Evolutionary conservation across 164 flowering plant genomes (phyloP), one percentile per base, ranked within the genome.

Genomic region (Stephania cephalantha): DNA sequence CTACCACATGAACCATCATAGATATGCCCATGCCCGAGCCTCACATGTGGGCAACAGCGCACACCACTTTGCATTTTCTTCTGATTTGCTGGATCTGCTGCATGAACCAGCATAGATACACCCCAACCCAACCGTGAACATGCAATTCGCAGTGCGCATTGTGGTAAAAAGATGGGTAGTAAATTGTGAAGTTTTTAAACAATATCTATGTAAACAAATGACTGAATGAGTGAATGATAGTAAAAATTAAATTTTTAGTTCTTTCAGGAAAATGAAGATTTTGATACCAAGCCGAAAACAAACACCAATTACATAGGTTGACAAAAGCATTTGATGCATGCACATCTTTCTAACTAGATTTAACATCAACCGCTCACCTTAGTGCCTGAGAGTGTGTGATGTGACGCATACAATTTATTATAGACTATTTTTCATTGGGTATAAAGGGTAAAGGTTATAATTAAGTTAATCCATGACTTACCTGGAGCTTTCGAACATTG

Each of bases 401-500:
- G 55, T 10, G 15, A 50, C 55, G 9, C 55, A 11, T 11, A 50
- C 42, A 35, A 8, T 15, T 50, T 50, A 15, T 50, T 50, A 50
- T 9, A 50, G 55, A 11, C 15, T 50, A 7, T 50, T 50, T 50
- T 50, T 15, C 55, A 50, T 10, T 50, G 55, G 15, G 7, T 10
- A 50, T 50, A 50, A 35, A 15, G 55, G 13, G 20, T 61, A 7
- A n/a, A 53, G 42, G 42, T 22, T n/a, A 75, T 52, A 44, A 45
- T 13, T 4, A 58, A 12, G 22, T 44, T 44, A 29, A 53, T 22
- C 10, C 31, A 64, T 18, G 78, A 78, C 13, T 75, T 83, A 86
- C 92, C 90, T 69, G 64, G 77, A 82, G 73, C 72, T 79, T 81
- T n/a, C 30, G 73, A 7, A 71, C 73, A 35, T 50, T 78, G 72